These are phyloP conservation scores for Pichia sp. DNA, from an alignment of 1,139 yeast species.

Conservation along the genomic window DNA sequence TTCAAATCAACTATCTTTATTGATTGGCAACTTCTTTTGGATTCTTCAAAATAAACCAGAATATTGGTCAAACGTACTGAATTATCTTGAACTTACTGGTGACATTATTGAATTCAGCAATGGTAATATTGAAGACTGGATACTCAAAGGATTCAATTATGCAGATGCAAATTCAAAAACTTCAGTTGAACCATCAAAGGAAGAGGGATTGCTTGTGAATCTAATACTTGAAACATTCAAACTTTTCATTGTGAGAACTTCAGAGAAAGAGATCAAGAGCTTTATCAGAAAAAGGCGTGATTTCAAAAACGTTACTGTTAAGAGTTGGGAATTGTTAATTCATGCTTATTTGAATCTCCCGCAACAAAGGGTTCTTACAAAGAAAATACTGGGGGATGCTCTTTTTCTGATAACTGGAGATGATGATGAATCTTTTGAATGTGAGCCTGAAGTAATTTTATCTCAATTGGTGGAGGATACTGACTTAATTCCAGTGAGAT, in stretches of 20 bases:
- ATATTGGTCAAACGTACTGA: constrained; percentile 57
- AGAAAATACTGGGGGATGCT: constrained; percentile 46
- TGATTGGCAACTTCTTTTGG: constrained; percentile 73
- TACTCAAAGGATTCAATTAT: constrained; percentile 43
- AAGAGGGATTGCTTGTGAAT: constrained; percentile 64
- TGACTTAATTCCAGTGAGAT: constrained; percentile 34
- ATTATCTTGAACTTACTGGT: constrained; percentile 24
- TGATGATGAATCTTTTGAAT: constrained; percentile 61
- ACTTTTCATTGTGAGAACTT: constrained; percentile 15
- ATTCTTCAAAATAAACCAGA: constrained; percentile 77
- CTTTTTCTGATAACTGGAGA: constrained; percentile 42
- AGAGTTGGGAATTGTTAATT: constrained; percentile 45
- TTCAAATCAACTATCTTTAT: constrained; percentile 38
- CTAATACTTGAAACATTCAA: constrained; percentile 35
- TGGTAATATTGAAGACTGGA: constrained; percentile 33
- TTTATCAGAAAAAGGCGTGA: constrained; percentile 29
- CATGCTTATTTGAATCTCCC: constrained; percentile 51
- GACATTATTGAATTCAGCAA: constrained; percentile 15
- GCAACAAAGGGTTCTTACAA: constrained; percentile 51
- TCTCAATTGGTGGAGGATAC: constrained; percentile 30
- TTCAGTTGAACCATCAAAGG: constrained; percentile 42
- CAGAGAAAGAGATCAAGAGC: constrained; percentile 19
- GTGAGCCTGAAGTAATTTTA: constrained; percentile 70
- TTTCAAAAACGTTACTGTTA: constrained; percentile 24
- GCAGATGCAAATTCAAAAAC: constrained; percentile 15